A percentile compares a stretch with the other conserved stretches of the same genome.
Evolutionary conservation across 176 grass and related monocot genomes (phyloP).

Genomic region (bread wheat (Triticum aestivum)): DNA sequence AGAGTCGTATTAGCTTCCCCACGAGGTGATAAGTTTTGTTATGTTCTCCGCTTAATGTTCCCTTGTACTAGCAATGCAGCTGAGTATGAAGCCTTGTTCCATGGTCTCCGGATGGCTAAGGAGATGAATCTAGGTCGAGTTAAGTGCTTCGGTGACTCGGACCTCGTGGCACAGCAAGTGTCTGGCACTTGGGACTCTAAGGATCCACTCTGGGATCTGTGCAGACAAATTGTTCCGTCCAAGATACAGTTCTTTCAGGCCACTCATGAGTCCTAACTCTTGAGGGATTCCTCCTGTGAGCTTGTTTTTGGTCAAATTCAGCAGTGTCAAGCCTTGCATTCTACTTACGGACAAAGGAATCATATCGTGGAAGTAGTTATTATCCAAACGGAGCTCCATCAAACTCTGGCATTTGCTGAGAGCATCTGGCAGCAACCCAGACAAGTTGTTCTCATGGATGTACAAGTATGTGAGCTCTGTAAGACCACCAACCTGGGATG

Average conservation of each 20-base stretch:
- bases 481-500: slow-evolving; percentile 30
- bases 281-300: slow-evolving; percentile 50
- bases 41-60: too few relatives aligned
- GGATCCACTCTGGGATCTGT: slow-evolving; percentile 20
- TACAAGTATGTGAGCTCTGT: slow-evolving; percentile 45
- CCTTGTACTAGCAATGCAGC: too few relatives aligned
- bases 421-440: slow-evolving; percentile 26
- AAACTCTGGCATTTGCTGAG: slow-evolving; percentile 48
- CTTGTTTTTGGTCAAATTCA: slow-evolving; percentile 48
- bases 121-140: too few relatives aligned
- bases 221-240: slow-evolving; percentile 49
- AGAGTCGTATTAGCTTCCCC: too few relatives aligned
- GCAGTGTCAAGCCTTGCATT: slow-evolving; percentile 41
- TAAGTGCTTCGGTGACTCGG: too few relatives aligned
- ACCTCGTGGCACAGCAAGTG: too few relatives aligned
- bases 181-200: too few relatives aligned
- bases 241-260: slow-evolving; percentile 47
- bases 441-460: slow-evolving; percentile 40
- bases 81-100: too few relatives aligned
- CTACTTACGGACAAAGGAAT: slow-evolving; percentile 42
- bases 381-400: slow-evolving; percentile 43
- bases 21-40: too few relatives aligned
- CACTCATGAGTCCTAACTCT: slow-evolving; percentile 43
- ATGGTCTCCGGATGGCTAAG: too few relatives aligned
- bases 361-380: slow-evolving; percentile 39